Percentiles rank a stretch among this genome's conserved stretches.
These are phyloP conservation scores for Murraya paniculata DNA, from an alignment of 345 rosid species.

Conservation along the genomic window DNA sequence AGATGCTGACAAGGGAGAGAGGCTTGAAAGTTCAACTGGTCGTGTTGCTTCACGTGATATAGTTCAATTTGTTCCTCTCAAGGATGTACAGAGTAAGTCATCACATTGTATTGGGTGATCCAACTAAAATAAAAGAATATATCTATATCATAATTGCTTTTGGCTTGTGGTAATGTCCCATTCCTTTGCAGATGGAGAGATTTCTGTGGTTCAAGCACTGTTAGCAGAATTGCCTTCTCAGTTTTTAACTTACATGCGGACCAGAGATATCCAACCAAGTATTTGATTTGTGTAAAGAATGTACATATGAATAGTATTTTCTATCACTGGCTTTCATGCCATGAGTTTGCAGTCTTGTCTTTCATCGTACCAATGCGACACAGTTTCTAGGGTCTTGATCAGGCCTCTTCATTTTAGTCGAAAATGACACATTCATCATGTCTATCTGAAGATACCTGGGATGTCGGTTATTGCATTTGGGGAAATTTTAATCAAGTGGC, in stretches of 20 bases:
- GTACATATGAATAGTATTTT: constrained; percentile 21
- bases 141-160: not conserved
- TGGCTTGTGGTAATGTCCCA: not conserved
- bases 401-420: not conserved
- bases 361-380: constrained; percentile 6
- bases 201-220: constrained; percentile 77
- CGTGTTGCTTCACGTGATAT: constrained; percentile 94
- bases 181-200: constrained; percentile 61
- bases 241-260: constrained; percentile 73
- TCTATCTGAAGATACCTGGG: not conserved
- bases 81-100: constrained; percentile 71
- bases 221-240: constrained; percentile 86
- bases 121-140: not conserved
- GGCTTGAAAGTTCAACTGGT: constrained; percentile 76
- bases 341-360: constrained; percentile 5
- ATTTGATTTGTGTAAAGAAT: constrained; percentile 28
- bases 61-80: constrained; percentile 85
- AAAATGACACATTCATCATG: not conserved
- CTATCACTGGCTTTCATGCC: constrained; percentile 15
- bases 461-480: not conserved
- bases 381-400: not conserved
- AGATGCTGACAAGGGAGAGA: constrained; percentile 89
- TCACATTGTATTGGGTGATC: not conserved
- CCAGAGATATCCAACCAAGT: constrained; percentile 61
- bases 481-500: not conserved